A percentile compares a stretch with the other conserved stretches of the same genome.
These are phyloP conservation scores for Panaeolus papilionaceus DNA, from an alignment of 768 basidiomycete genomes.

Conservation along the genomic window DNA sequence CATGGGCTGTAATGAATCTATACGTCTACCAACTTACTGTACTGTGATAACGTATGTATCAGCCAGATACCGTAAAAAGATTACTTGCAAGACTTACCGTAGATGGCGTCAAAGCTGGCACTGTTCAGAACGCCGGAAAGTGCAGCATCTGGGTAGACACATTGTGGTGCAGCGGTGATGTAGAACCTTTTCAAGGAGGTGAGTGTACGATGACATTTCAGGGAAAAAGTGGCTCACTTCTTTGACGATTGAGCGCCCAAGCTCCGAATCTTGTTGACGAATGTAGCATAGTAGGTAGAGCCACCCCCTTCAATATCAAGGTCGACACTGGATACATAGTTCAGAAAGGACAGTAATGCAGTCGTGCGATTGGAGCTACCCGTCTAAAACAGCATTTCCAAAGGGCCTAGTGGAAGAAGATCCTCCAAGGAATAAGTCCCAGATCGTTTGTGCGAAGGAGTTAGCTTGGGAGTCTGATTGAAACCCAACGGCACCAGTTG, in stretches of 20 bases:
- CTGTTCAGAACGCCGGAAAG: conserved; percentile 64
- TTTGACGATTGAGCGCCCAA: conserved; percentile 58
- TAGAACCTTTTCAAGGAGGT: conserved; percentile 53
- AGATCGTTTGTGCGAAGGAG: conserved; percentile 69
- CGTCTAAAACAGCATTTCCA: conserved; percentile 73
- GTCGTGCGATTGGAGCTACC: conserved; percentile 43
- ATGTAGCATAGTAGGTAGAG: conserved; percentile 54
- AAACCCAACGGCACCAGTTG: conserved; percentile 67
- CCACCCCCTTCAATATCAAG: conserved; percentile 79
- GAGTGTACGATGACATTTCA: neutral
- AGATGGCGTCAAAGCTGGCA: conserved; percentile 73
- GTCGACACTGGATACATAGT: conserved; percentile 54
- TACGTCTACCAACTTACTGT: conserved; percentile 33
- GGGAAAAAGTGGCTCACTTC: conserved; percentile 41
- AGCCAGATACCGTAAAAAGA: neutral
- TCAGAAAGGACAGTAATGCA: neutral
- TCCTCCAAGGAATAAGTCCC: conserved; percentile 74
- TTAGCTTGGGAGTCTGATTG: conserved; percentile 60
- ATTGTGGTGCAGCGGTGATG: conserved; percentile 69
- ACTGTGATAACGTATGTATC: conserved; percentile 31
- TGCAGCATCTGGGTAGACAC: conserved; percentile 72
- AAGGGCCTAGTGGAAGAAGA: conserved; percentile 68
- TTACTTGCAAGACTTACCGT: conserved; percentile 43
- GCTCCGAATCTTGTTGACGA: conserved; percentile 61
- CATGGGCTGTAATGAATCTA: neutral